Base-by-base conservation (phyloP, 2,329 filamentous ascomycete species). In the Ilyonectria destructans region DNA sequence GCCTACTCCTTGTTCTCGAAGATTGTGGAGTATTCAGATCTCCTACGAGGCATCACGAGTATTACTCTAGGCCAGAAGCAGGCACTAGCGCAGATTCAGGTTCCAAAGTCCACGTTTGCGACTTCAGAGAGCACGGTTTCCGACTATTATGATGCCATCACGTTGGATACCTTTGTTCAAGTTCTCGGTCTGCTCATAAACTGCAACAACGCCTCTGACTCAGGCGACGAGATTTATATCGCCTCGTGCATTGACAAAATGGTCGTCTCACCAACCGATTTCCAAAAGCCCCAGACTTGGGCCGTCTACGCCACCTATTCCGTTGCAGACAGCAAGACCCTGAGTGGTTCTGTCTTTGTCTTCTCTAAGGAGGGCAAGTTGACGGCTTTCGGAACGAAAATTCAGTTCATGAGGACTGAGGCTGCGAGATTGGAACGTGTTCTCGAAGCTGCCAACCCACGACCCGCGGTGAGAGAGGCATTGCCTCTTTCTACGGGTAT, bases 131-230 rank as follows among this genome's bases (percentile, higher is more conserved):
- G 68, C 57, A 68, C 62, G 0, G 70, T 72, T 4, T 54, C 62
- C 1, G 59, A 65, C 3, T 70, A 56, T 21, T 72, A 63, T 33
- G 71, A 75, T 26, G 69, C 73, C 29, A 66, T 75, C 46, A 61
- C 68, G 2, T 40, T 72, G n/a, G 73, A 75, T 29, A 71, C 67
- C 1, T 75, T 72, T 51, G 69, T 75, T 12, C 73, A 75, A 45
- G 73, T 74, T 12, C 56, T 70, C 2, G 73, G 73, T 31, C 64
- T 75, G 2, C 59, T 72, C 12, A 72, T 74, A 45, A 75, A 75
- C 60, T 62, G 62, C 26, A 72, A 55, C 51, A 60, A 61, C 33
- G 60, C 62, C 4, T 68, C 62, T 21, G 62, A 55, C 23, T 62
- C 60, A 7, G 54, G 66, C 17, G 66, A 70, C 12, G 71, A 71